phyloP scores from a whole-genome alignment of 2,329 filamentous ascomycete species.

The Microsporum canis region DNA sequence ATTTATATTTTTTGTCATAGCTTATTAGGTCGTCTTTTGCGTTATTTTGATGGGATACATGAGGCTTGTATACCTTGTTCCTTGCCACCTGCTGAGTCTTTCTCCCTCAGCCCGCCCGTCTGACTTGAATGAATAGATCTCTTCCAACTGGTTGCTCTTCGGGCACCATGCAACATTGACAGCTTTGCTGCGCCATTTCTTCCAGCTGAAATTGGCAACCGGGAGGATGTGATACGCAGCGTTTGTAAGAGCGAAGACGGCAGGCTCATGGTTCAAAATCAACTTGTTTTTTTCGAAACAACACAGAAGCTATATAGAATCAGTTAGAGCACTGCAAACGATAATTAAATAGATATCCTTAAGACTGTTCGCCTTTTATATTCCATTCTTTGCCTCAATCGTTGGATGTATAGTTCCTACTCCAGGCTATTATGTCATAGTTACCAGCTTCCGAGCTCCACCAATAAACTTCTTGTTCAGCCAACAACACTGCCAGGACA shows the following conservation, averaged over 20 bases:
- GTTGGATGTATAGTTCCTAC: background rate
- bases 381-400: background rate
- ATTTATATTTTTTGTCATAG: background rate
- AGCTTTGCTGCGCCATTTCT: background rate
- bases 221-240: background rate
- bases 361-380: background rate
- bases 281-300: background rate
- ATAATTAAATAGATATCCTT: background rate
- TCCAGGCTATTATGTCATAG: conserved; percentile 1
- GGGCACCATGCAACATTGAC: background rate
- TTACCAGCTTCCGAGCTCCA: background rate
- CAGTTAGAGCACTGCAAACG: background rate
- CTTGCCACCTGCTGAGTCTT: background rate
- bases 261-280: background rate
- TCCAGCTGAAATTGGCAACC: background rate
- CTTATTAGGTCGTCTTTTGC: background rate
- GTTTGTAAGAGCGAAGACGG: background rate
- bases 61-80: background rate
- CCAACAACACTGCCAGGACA: background rate
- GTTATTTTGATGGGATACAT: background rate
- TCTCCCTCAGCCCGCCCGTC: background rate
- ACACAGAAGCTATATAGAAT: background rate
- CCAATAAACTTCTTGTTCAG: background rate
- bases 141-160: no score
- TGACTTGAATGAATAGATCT: background rate